Percentiles rank a stretch among this genome's conserved stretches.
Conservation (phyloP, 2,329 filamentous ascomycete genomes). For the Calonectria multiphialidica region DNA sequence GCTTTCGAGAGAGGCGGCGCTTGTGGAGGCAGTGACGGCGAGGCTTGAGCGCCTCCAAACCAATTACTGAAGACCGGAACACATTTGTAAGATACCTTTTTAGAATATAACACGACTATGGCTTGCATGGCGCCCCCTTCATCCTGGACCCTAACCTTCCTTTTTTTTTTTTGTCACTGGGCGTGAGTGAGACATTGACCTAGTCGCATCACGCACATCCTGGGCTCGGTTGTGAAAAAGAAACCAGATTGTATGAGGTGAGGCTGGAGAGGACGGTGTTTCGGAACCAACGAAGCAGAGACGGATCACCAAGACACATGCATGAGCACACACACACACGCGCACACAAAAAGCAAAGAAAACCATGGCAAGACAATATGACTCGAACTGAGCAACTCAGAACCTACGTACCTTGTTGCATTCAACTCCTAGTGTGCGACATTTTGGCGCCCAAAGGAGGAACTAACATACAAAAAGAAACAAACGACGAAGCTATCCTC, state of each 20-base stretch:
- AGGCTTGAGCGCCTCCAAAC: constrained; percentile 69
- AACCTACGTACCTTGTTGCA: not conserved
- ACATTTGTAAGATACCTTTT: constrained; percentile 39
- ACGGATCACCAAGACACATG: not conserved
- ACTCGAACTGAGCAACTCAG: not conserved
- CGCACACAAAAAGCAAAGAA: not conserved
- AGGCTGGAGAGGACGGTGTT: not conserved
- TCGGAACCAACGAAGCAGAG: not conserved
- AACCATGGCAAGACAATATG: not conserved
- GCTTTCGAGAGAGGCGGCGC: constrained; percentile 74
- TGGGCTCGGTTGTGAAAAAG: not conserved
- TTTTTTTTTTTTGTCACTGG: not conserved
- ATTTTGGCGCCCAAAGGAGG: not conserved
- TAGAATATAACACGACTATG: constrained; percentile 21
- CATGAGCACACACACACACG: not conserved
- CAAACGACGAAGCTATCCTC: not conserved
- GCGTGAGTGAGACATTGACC: not conserved
- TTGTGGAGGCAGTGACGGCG: constrained; percentile 75
- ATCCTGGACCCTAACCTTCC: not conserved
- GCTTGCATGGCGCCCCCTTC: not conserved
- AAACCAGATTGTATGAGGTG: not conserved
- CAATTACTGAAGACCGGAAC: constrained; percentile 29
- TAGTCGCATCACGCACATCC: not conserved
- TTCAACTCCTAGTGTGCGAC: not conserved
- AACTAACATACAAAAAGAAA: not conserved